phyloP scores from a whole-genome alignment of 768 basidiomycete species.

The Trametes maxima region DNA sequence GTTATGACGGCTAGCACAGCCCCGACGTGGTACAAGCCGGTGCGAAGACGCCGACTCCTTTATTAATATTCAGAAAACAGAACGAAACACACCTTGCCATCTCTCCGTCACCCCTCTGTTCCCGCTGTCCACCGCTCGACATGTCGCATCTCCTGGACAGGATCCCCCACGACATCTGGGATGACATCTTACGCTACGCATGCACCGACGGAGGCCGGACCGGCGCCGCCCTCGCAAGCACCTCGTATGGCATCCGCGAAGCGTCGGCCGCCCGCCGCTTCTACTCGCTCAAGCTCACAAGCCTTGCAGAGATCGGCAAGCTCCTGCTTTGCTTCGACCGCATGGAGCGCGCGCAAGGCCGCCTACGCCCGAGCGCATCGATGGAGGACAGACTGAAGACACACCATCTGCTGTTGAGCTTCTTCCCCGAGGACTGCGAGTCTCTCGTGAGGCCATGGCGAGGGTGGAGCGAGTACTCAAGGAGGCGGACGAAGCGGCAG shows the following conservation, averaged over 20 bases:
- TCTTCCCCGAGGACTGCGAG: conserved; percentile 20
- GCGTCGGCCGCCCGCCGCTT: conserved; percentile 10
- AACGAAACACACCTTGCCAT: neutral
- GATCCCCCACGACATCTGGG: conserved; percentile 7
- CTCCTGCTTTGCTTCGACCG: conserved; percentile 18
- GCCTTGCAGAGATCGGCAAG: conserved; percentile 14
- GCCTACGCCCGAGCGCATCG: neutral
- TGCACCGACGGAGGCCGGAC: conserved; percentile 18
- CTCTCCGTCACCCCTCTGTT: neutral
- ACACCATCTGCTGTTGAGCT: conserved; percentile 13
- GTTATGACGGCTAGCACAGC: no score
- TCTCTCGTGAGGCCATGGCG: conserved; percentile 14
- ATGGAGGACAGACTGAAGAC: neutral
- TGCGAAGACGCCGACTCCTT: neutral
- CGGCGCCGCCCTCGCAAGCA: conserved; percentile 13
- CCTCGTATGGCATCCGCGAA: conserved; percentile 4
- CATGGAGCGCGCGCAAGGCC: neutral
- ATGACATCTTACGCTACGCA: conserved; percentile 5
- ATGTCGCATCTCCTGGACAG: neutral
- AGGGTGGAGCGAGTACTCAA: conserved; percentile 14
- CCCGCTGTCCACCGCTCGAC: neutral
- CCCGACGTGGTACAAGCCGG: neutral
- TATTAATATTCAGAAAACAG: neutral
- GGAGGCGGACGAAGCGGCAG: neutral
- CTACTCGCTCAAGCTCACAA: conserved; percentile 14